phyloP scores from a whole-genome alignment of 805 yeast species.

The Kodamaea hsintzibuensis region DNA sequence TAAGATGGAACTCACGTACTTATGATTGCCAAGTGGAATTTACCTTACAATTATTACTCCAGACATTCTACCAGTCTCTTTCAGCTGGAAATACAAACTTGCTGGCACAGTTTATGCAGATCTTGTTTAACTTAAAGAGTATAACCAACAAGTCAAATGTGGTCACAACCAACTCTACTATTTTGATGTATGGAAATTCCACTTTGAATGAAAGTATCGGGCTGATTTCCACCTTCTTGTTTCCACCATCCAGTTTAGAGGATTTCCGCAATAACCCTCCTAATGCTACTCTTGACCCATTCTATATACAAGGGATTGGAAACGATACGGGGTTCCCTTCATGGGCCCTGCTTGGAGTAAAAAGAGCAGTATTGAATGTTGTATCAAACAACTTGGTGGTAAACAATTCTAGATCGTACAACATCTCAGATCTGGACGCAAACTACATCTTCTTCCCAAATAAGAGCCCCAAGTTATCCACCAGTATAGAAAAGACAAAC shows the following conservation, averaged over 20 bases:
- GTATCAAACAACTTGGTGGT: conserved; percentile 19
- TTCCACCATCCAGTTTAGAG: conserved; percentile 28
- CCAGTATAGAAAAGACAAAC: background rate
- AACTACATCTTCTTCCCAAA: conserved; percentile 16
- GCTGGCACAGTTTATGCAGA: conserved; percentile 33
- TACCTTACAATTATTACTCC: conserved; percentile 24
- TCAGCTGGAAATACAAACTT: conserved; percentile 31
- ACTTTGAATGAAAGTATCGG: conserved; percentile 27
- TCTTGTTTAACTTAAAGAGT: conserved; percentile 29
- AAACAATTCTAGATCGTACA: conserved; percentile 21
- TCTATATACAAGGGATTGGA: conserved; percentile 22
- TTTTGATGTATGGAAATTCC: conserved; percentile 25
- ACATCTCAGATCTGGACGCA: conserved; percentile 23
- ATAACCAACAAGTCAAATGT: conserved; percentile 8
- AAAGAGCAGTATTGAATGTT: conserved; percentile 30
- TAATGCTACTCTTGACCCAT: conserved; percentile 7
- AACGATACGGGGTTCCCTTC: conserved; percentile 5
- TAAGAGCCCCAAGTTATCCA: background rate
- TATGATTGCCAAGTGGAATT: conserved; percentile 33
- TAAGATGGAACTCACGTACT: conserved; percentile 26
- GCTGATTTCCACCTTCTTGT: conserved; percentile 20
- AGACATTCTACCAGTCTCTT: conserved; percentile 19
- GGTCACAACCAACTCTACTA: background rate
- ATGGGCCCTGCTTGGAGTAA: conserved; percentile 17
- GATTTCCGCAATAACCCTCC: conserved; percentile 8